Conservation (phyloP, 805 yeast species). For the Candida orba region DNA sequence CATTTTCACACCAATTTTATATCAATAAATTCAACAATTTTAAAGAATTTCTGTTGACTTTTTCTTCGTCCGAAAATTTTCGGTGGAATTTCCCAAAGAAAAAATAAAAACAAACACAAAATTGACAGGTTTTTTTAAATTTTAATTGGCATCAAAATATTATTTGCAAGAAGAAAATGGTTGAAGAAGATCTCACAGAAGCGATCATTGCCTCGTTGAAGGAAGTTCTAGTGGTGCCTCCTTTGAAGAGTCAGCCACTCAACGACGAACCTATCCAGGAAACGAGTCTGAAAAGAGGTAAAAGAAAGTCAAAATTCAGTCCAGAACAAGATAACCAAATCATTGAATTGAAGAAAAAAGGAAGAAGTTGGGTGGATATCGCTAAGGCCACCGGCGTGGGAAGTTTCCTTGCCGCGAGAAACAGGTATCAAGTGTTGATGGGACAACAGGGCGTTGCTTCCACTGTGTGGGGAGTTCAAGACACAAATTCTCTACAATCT, state of each 20-base stretch:
- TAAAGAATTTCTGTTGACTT: too few relatives aligned
- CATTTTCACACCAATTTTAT: too few relatives aligned
- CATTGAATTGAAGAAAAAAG: constrained; percentile 50
- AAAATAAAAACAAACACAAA: too few relatives aligned
- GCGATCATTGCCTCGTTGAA: constrained; percentile 9
- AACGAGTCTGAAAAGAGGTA: constrained; percentile 41
- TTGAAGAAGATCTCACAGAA: neutral
- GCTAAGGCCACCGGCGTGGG: constrained; percentile 60
- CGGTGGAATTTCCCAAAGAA: too few relatives aligned
- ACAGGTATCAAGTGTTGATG: constrained; percentile 70
- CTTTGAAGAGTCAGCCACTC: constrained; percentile 21
- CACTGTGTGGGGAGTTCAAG: constrained; percentile 54
- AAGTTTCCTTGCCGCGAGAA: constrained; percentile 64
- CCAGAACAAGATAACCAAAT: constrained; percentile 62
- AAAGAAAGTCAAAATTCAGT: constrained; percentile 62
- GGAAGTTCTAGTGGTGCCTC: constrained; percentile 13
- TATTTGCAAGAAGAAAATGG: neutral
- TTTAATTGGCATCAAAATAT: too few relatives aligned
- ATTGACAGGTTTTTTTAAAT: too few relatives aligned
- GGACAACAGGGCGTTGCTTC: constrained; percentile 80
- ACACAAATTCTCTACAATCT: constrained; percentile 40
- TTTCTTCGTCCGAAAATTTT: too few relatives aligned
- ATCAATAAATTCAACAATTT: too few relatives aligned
- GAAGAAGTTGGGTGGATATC: constrained; percentile 68
- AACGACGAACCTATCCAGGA: constrained; percentile 37